phyloP scores from a whole-genome alignment of 345 rosid genomes.

The Carallia pectinifolia region DNA sequence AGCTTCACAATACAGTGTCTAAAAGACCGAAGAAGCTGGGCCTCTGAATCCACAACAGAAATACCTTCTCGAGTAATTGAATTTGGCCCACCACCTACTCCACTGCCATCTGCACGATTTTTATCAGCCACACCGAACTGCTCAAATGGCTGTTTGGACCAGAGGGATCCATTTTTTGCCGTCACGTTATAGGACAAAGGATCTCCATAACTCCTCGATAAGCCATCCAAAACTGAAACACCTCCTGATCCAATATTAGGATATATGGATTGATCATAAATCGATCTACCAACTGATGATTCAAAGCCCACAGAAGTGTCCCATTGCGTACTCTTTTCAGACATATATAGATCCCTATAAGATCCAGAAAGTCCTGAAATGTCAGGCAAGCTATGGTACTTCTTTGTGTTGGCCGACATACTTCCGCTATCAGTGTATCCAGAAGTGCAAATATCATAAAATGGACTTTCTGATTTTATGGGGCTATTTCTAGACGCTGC shows the following conservation, averaged over 20 bases:
- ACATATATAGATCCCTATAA: slow-evolving; percentile 43
- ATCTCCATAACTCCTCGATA: slow-evolving; percentile 51
- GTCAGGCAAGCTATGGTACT: slow-evolving; percentile 86
- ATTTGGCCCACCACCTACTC: slow-evolving; percentile 44
- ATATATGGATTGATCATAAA: slow-evolving; percentile 49
- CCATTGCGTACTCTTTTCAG: slow-evolving; percentile 53
- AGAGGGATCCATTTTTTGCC: slow-evolving; percentile 64
- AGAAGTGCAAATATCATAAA: slow-evolving; percentile 44
- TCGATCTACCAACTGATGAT: slow-evolving; percentile 44
- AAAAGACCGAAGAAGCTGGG: slow-evolving; percentile 75
- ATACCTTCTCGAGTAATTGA: slow-evolving; percentile 37
- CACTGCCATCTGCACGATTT: slow-evolving; percentile 46
- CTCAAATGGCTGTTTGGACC: slow-evolving; percentile 97
- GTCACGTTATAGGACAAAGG: slow-evolving; percentile 30
- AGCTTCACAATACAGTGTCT: slow-evolving; percentile 75
- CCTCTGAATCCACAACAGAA: slow-evolving; percentile 60
- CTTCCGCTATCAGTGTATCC: slow-evolving; percentile 41
- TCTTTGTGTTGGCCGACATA: slow-evolving; percentile 56
- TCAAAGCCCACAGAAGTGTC: slow-evolving; percentile 55
- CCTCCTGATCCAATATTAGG: slow-evolving; percentile 52
- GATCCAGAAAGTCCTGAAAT: slow-evolving; percentile 71
- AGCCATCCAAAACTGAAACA: slow-evolving; percentile 46
- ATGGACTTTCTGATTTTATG: slow-evolving; percentile 51
- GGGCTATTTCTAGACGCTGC: slow-evolving; percentile 51
- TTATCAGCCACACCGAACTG: slow-evolving; percentile 88